Evolutionary conservation across 306 rosid genomes (phyloP).

Genomic region (Trifolium pratense): DNA sequence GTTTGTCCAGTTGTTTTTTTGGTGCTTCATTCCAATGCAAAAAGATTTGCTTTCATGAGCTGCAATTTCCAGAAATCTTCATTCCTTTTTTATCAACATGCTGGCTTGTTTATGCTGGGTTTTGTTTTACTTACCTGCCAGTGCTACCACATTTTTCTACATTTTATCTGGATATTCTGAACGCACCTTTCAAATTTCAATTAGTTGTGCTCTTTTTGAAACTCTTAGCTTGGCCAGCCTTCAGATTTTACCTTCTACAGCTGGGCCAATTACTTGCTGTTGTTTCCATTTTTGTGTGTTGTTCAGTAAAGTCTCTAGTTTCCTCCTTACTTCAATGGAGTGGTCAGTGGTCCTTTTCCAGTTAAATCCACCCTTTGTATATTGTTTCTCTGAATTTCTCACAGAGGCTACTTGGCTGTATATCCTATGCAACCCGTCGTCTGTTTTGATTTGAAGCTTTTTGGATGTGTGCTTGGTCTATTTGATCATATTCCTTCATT

Average conservation of each 20-base stretch:
- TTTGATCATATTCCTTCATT: not conserved
- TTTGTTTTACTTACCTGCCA: not conserved
- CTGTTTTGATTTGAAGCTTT: not conserved
- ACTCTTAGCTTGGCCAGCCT: not conserved
- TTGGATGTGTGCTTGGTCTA: slow-evolving; percentile 1
- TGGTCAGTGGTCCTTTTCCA: not conserved
- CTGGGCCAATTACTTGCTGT: not conserved
- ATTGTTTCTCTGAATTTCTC: not conserved
- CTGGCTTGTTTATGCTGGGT: not conserved
- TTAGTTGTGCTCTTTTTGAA: not conserved
- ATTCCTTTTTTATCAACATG: not conserved
- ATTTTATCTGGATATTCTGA: not conserved
- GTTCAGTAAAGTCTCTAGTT: not conserved
- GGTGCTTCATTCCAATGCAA: not conserved
- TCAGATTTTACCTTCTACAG: not conserved
- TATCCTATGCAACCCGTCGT: not conserved
- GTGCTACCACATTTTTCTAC: not conserved
- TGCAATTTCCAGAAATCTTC: not conserved
- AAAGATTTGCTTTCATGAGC: not conserved
- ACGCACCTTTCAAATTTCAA: too few relatives aligned
- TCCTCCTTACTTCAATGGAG: not conserved
- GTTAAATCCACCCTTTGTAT: not conserved
- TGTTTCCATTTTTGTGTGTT: not conserved
- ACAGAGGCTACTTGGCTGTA: not conserved
- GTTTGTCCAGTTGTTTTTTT: not conserved